Conservation (phyloP, 2,329 filamentous ascomycete species). For the Diplodia scrobiculata region DNA sequence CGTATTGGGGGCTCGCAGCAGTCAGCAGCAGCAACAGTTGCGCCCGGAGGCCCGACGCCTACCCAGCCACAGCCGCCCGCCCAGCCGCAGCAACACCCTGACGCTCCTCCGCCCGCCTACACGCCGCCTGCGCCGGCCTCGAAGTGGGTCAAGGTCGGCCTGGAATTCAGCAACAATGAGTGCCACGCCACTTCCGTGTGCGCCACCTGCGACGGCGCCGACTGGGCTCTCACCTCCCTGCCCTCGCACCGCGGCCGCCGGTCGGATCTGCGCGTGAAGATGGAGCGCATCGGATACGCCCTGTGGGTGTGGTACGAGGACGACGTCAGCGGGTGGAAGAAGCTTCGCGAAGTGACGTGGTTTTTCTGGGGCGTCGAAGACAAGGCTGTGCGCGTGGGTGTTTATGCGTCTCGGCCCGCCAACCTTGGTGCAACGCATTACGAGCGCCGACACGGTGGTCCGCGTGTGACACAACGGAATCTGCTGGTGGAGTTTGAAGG, state of each 20-base stretch:
- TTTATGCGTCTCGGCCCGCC: constrained; percentile 60
- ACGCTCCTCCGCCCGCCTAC: constrained; percentile 41
- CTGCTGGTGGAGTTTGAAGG: constrained; percentile 48
- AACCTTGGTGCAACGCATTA: constrained; percentile 48
- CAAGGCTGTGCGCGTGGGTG: constrained; percentile 60
- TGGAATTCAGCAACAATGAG: constrained; percentile 59
- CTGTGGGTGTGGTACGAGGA: constrained; percentile 62
- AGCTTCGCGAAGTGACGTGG: constrained; percentile 62
- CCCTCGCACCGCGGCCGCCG: constrained; percentile 47
- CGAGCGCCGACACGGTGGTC: constrained; percentile 39
- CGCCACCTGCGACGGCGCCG: constrained; percentile 59
- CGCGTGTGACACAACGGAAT: constrained; percentile 39
- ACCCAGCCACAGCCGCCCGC: constrained; percentile 28
- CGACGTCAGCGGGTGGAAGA: constrained; percentile 52
- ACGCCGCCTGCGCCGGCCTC: constrained; percentile 47
- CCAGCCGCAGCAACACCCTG: constrained; percentile 30
- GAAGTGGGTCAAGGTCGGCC: constrained; percentile 64
- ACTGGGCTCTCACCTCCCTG: constrained; percentile 59
- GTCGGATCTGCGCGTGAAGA: constrained; percentile 57
- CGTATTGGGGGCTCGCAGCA: constrained; percentile 36
- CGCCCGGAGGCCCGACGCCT: not conserved
- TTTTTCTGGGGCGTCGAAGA: constrained; percentile 64
- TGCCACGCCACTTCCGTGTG: constrained; percentile 60
- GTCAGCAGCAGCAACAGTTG: constrained; percentile 20
- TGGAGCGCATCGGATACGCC: constrained; percentile 59